Evolutionary conservation across 495 filamentous ascomycete genomes (phyloP), one percentile per base, ranked within the genome.

Genomic region (Amniculicola lignicola): DNA sequence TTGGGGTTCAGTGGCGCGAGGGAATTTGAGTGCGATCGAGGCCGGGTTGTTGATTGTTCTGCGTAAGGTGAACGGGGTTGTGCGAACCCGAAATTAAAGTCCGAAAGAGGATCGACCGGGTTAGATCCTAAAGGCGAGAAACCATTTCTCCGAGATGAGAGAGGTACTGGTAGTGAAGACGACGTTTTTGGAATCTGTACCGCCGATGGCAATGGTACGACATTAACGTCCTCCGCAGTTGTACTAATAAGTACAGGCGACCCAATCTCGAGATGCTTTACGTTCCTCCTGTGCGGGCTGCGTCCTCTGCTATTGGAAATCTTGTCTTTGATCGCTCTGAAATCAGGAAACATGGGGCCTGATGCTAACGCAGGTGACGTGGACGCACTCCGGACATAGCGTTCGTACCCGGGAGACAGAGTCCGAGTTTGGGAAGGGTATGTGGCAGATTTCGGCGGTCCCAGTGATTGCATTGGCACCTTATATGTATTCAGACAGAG

Each of bases 101-200:
- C 50, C 27, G 25, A 18, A 3, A 24, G 1, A 21, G 50, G 42
- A 19, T 45, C 49, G n/a, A 63, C 47, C n/a, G 60, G 60, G 43
- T 63, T 46, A 15, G 54, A 54, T 12, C 54, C 25, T 16, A 63
- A 35, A 7, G 60, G 60, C 6, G 54, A 54, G 51, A 63, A 59
- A n/a, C 15, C 40, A 21, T 35, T 40, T 36, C 41, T 21, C 22
- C 21, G 54, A 4, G 33, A 40, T 1, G 38, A 38, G 6, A 43
- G 15, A 27, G 54, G 31, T 4, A 14, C 3, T 21, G 54, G 28
- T 9, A 54, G 19, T 15, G 51, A 31, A 27, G 33, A 56, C 10
- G 31, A 29, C 11, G 31, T 31, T 29, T 46, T 11, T 10, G 48
- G 57, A 11, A 23, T 12, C 16, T 25, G 24, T n/a, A n/a, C n/a